Evolutionary conservation across 805 yeast genomes (phyloP), one percentile per base, ranked within the genome.

Genomic region (Sugiyamaella marilandica): DNA sequence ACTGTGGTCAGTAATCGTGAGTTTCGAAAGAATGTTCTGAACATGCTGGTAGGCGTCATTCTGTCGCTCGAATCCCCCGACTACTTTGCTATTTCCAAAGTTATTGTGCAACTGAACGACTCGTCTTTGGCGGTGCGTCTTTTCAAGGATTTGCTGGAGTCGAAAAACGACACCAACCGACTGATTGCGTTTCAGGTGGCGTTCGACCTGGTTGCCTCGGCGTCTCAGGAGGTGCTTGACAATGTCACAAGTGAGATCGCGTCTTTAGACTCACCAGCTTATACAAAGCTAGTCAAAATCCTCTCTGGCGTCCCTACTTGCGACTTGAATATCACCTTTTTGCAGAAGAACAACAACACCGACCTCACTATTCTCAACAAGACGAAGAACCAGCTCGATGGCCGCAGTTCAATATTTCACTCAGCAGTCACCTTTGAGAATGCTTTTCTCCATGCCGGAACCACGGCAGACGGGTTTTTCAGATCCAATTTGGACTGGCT

Each of bases 361-460:
- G 98, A 94, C 68, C 74, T 83, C 52, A 78, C 84, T 48, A 83
- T 92, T 53, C 76, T 94, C 63, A 86, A 87, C 69, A 85, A 85
- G 64, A 80, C 97, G 5, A 90, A 89, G 69, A 79, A 82, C 53
- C 76, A 80, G 9, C 75, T 94, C 59, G 99, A 94, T 66, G 96
- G 96, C 45, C 83, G 96, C 70, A 86, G 82, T 66, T 94, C 99
- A 10, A 81, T 94, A 59, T 91, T 87, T 79, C 99, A 94, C 72
- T 85, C 95, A 21, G 99, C 97, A 7, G 90, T 94, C 47, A 88
- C 97, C 46, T 90, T 94, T 66, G 84, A 94, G 51, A 92, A 90
- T 65, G 97, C 97, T 0, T 89, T 90, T 66, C 79, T 92, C 81
- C 96, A 91, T 69, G 87, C 94, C 36, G 99, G 98, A 53, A 94